phyloP scores from a whole-genome alignment of 768 basidiomycete genomes.

The Termitomyces sp. region DNA sequence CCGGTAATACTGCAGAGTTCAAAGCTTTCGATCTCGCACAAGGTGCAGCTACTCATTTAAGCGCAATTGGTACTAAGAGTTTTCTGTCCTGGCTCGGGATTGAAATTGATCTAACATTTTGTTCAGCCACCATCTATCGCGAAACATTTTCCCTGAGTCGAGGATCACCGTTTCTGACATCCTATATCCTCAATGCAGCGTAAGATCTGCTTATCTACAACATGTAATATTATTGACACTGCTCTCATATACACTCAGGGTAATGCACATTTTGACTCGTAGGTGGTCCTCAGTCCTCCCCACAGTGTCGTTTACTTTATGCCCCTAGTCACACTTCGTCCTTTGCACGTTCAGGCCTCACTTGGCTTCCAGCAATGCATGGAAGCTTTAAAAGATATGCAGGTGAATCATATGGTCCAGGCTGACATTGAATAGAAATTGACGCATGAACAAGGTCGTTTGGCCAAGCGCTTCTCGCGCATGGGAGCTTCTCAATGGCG shows the following conservation, averaged over 20 bases:
- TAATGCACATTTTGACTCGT: constrained; percentile 79
- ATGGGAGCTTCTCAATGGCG: constrained; percentile 63
- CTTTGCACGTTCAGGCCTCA: constrained; percentile 64
- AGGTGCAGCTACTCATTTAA: constrained; percentile 66
- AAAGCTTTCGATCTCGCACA: constrained; percentile 76
- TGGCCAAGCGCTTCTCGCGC: constrained; percentile 71
- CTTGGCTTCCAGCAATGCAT: constrained; percentile 63
- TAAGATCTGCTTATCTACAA: constrained; percentile 28
- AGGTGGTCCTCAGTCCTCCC: constrained; percentile 17
- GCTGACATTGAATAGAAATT: constrained; percentile 2
- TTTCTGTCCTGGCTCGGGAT: neutral
- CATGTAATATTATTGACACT: constrained; percentile 5
- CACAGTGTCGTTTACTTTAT: constrained; percentile 6
- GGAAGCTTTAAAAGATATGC: constrained; percentile 60
- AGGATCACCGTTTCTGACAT: constrained; percentile 60
- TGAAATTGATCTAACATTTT: neutral
- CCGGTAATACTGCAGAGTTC: constrained; percentile 45
- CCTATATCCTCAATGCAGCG: constrained; percentile 70
- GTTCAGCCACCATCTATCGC: constrained; percentile 52
- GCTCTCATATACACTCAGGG: constrained; percentile 33
- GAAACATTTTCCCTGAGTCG: constrained; percentile 57
- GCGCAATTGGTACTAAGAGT: constrained; percentile 45
- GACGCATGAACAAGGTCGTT: constrained; percentile 31
- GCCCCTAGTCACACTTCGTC: constrained; percentile 59
- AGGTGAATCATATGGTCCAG: constrained; percentile 33